Evolutionary conservation across 139 green algal species (phyloP), one percentile per base, ranked within the genome.

Genomic region (Mychonastes homosphaera): DNA sequence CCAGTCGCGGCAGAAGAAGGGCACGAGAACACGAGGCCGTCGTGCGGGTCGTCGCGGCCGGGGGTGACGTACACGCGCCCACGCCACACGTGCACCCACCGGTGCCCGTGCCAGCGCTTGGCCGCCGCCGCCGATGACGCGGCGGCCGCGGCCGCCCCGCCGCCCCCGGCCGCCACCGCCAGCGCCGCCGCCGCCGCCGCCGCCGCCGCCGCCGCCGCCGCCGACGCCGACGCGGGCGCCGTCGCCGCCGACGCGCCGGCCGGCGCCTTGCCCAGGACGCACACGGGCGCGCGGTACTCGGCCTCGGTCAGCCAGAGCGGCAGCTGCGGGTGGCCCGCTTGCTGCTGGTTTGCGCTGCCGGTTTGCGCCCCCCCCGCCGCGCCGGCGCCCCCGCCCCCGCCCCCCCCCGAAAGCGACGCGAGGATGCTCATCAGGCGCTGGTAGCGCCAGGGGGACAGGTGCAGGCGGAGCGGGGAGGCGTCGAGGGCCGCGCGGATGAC

Each of bases 401-500:
- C 50, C n/a, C 39, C n/a, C 28, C 27, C 33, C 21, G 55, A n/a
- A 3, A 75, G 45, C 15, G 62, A 61, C 16, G 44, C 9, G 7
- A 81, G 28, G 18, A 81, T 58, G 9, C 23, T 53, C 70, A 81
- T 77, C 21, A 81, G 74, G 34, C 69, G 65, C 32, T 73, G 67
- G 53, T 73, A 75, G 29, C 74, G 69, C 43, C 54, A 75, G n/a
- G 74, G 74, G 52, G 62, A 74, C 19, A 81, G 34, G 26, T 73
- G 52, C 32, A 81, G 45, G 27, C 58, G 30, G 35, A 81, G 55
- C 9, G 74, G 66, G 3, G 62, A 69, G 5, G 70, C 67, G 3
- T 28, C 34, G 10, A 83, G 13, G 3, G 52, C 23, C 21, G 63
- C 23, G 2, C 68, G 69, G 34, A 75, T 19, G 2, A 72, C 47